Base-by-base conservation (phyloP, 768 basidiomycete species). In the Lactifluus hygrophoroides region DNA sequence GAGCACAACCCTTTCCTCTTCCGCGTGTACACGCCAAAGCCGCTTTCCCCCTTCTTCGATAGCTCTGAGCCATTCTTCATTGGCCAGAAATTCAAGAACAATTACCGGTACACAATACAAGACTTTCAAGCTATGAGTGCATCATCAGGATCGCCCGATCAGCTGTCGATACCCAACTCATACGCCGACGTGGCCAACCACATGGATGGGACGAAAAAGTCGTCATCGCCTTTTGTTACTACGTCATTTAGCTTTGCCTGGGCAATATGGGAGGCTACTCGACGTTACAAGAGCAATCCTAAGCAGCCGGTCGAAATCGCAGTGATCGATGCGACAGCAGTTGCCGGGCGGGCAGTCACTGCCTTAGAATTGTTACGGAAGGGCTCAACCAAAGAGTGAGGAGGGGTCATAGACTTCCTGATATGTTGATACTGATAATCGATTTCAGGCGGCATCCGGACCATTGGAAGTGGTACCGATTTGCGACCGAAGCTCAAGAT, bases 291-390 rank as follows among this genome's bases (percentile, higher is more conserved):
- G 64, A 71, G 76, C 37, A 83, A 82, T 38, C 72, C 88, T 53
- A 90, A 90, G 69, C 85, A 88, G 60, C 82, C 86, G 56, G 73
- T 90, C 28, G 79, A 90, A 68, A 88, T 90, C 61, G 88, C 88
- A 14, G 74, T 90, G 56, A 89, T 90, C 66, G 87, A 90, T 72
- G 81, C 85, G 3, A 72, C 72, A 47, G 78, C 81, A 51, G 70
- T 90, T 30, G 70, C 76, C 14, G 78, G 76, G 37, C 75, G 78
- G 61, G 80, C 83, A 28, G 76, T 81, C 9, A 88, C 88, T 14
- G 84, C 83, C 27, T 72, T 86, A 43, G 80, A 88, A 65, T 70
- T 89, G 43, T 68, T 90, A 52, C 70, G 79, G 63, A 76, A 79
- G 64, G 74, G 76, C 25, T 65, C 72, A 34, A 73, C 78, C 2